Conservation (phyloP, 164 flowering plant species). For the Kingdonia uniflora region DNA sequence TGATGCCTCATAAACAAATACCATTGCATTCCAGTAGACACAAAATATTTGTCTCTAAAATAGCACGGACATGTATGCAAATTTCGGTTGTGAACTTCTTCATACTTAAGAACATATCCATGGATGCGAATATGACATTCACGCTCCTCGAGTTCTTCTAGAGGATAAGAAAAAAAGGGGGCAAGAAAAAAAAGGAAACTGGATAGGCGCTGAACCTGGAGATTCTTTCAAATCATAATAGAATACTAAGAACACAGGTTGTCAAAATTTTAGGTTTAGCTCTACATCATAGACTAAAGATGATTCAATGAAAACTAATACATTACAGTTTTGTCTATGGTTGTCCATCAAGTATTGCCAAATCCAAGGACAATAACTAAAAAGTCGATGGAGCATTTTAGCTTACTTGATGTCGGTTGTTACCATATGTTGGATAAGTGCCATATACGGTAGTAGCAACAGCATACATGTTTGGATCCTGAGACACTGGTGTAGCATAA, state of each 20-base stretch:
- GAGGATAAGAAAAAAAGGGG: too few species aligned
- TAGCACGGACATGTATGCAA: too few species aligned
- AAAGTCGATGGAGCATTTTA: conserved; percentile 17
- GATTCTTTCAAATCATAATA: not conserved
- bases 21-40: too few species aligned
- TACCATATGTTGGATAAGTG: conserved; percentile 65
- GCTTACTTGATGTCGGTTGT: conserved; percentile 86
- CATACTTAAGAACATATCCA: too few species aligned
- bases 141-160: too few species aligned
- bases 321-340: conserved; percentile 1
- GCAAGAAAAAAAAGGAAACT: too few species aligned
- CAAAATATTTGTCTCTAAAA: too few species aligned
- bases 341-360: conserved; percentile 9
- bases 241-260: not conserved
- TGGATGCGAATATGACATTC: too few species aligned
- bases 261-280: conserved; percentile 12
- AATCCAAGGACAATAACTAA: conserved; percentile 2
- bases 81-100: too few species aligned
- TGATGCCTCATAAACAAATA: too few species aligned
- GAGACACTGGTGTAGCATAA: conserved; percentile 49
- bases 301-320: not conserved
- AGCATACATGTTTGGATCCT: conserved; percentile 67
- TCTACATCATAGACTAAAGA: not conserved
- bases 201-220: too few species aligned
- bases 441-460: conserved; percentile 68